Percentiles rank a stretch among this genome's conserved stretches.
Conservation (phyloP, 371 early-diverging fungal genomes). For the Mycotypha africana region DNA sequence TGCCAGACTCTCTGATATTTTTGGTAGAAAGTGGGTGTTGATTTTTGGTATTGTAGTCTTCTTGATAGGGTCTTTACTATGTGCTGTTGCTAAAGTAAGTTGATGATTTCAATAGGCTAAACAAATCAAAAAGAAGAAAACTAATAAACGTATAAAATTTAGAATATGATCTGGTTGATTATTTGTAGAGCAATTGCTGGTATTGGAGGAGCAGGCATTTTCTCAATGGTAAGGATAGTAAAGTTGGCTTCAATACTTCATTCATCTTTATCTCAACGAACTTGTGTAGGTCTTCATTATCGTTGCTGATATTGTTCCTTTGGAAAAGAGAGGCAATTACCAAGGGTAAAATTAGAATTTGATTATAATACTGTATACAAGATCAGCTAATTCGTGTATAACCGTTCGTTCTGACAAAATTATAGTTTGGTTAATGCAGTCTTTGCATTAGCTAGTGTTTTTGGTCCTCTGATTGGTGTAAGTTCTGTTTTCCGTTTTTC, state of each 20-base stretch:
- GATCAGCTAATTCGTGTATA: too few relatives aligned
- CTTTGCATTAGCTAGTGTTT: constrained; percentile 34
- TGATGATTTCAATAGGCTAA: too few relatives aligned
- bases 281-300: constrained; percentile 52
- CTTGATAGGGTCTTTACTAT: constrained; percentile 51
- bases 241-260: too few relatives aligned
- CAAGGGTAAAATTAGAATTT: constrained; percentile 30
- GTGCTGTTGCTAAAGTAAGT: constrained; percentile 45
- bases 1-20: constrained; percentile 64
- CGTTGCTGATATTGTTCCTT: constrained; percentile 53
- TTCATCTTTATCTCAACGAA: too few relatives aligned
- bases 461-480: constrained; percentile 42
- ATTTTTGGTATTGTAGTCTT: constrained; percentile 54
- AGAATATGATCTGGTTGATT: constrained; percentile 59
- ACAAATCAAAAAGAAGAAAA: neutral
- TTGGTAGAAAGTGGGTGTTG: constrained; percentile 61
- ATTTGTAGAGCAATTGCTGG: constrained; percentile 54
- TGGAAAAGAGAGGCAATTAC: constrained; percentile 52
- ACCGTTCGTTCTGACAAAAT: neutral
- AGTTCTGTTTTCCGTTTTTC: neutral
- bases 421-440: constrained; percentile 31
- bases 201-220: constrained; percentile 56
- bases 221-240: constrained; percentile 11
- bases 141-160: neutral
- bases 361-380: too few relatives aligned